Conservation (phyloP, 2,329 filamentous ascomycete species). For the Cladosporium sphaerospermum region DNA sequence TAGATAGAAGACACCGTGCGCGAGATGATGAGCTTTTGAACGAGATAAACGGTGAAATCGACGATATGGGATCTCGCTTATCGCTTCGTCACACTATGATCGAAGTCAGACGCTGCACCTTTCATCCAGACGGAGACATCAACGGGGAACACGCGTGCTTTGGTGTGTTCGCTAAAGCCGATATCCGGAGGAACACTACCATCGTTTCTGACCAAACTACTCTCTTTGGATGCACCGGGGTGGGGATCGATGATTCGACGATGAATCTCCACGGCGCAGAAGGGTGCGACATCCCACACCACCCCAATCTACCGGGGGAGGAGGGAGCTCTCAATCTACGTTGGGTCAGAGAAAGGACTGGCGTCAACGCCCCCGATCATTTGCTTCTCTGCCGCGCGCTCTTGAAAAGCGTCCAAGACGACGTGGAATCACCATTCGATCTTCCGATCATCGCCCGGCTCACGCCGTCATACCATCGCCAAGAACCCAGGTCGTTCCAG, state of each 20-base stretch:
- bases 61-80: not conserved
- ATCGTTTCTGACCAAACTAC: slow-evolving; percentile 21
- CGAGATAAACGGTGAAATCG: slow-evolving; percentile 12
- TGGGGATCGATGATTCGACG: not conserved
- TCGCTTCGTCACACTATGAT: not conserved
- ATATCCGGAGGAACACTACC: slow-evolving; percentile 14
- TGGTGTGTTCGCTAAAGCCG: slow-evolving; percentile 23
- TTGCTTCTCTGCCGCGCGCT: slow-evolving; percentile 21
- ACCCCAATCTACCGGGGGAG: slow-evolving; percentile 20
- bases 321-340: slow-evolving; percentile 17
- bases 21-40: slow-evolving; percentile 11
- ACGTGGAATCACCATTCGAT: slow-evolving; percentile 20
- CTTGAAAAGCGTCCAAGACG: slow-evolving; percentile 15
- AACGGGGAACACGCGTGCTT: slow-evolving; percentile 11
- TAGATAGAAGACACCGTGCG: slow-evolving; percentile 13
- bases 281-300: slow-evolving; percentile 19
- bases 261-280: slow-evolving; percentile 14
- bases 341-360: slow-evolving; percentile 21
- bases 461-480: slow-evolving; percentile 21
- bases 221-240: slow-evolving; percentile 22
- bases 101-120: slow-evolving; percentile 1
- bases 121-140: not conserved
- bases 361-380: slow-evolving; percentile 15
- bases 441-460: slow-evolving; percentile 23
- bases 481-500: slow-evolving; percentile 47